Percentiles rank a stretch among this genome's conserved stretches.
Evolutionary conservation across 495 filamentous ascomycete genomes (phyloP).

Genomic region (Neurospora sp.): DNA sequence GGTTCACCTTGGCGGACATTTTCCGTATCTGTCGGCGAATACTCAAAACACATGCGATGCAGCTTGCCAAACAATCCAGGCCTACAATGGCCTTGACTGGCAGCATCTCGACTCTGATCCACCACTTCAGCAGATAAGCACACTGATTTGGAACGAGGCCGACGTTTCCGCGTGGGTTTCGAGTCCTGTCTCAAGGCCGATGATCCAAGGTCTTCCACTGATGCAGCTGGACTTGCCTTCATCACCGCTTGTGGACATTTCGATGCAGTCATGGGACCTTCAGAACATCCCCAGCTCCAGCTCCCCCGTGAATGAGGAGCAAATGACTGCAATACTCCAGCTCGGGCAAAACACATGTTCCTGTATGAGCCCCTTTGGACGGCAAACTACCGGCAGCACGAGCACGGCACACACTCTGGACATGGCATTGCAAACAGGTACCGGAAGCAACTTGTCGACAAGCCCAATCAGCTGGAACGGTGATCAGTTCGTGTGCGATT

Average conservation of each 20-base stretch:
- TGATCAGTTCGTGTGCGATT: not conserved
- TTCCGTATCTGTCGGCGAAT: not conserved
- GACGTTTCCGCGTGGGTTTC: not conserved
- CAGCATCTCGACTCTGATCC: not conserved
- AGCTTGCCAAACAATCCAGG: not conserved
- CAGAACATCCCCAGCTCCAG: not conserved
- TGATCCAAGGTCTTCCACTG: not conserved
- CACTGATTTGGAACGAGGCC: not conserved
- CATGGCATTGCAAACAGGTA: not conserved
- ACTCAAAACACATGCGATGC: not conserved
- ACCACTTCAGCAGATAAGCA: not conserved
- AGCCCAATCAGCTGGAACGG: not conserved
- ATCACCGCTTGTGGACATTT: not conserved
- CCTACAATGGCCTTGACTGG: not conserved
- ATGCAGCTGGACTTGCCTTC: not conserved
- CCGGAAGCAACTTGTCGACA: not conserved
- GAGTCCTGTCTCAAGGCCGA: not conserved
- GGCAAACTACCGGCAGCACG: not conserved
- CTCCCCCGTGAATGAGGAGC: not conserved
- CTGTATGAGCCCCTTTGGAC: not conserved
- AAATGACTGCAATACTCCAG: not conserved
- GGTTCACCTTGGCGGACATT: not conserved
- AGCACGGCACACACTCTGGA: not conserved
- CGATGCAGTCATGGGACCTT: not conserved
- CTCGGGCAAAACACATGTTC: not conserved